These are phyloP conservation scores for Colletotrichum tropicale DNA, from an alignment of 2,329 filamentous ascomycete genomes.

Conservation along the genomic window DNA sequence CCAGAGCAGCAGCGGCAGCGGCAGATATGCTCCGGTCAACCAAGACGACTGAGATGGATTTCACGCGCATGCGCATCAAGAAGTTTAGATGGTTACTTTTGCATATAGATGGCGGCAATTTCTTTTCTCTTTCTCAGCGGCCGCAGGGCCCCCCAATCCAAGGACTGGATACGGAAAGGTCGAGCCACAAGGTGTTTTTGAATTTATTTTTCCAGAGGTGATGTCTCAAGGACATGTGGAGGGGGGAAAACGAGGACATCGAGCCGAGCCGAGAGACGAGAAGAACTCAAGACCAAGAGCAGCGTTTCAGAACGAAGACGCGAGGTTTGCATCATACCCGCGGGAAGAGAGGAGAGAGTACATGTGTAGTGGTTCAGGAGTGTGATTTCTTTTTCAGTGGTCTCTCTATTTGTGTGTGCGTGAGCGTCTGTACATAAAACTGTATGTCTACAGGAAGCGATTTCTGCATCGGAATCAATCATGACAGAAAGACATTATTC, in stretches of 20 bases:
- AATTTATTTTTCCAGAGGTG: neutral
- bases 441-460: neutral
- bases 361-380: neutral
- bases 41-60: conserved; percentile 37
- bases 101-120: conserved; percentile 41
- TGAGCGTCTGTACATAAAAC: conserved; percentile 5
- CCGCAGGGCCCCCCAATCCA: neutral
- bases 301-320: neutral
- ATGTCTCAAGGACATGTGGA: neutral
- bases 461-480: neutral
- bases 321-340: neutral
- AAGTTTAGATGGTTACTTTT: conserved; percentile 25
- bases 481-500: neutral
- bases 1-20: conserved; percentile 37
- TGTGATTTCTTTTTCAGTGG: neutral
- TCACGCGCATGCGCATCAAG: neutral
- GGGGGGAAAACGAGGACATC: neutral
- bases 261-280: neutral
- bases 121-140: neutral
- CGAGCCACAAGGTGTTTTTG: neutral
- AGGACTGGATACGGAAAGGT: conserved; percentile 4
- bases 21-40: conserved; percentile 43
- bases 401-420: neutral
- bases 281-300: neutral
- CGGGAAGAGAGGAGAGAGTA: neutral